Percentiles rank a stretch among this genome's conserved stretches.
Conservation (phyloP, 352 stramenopile species). For the Phytophthora boehmeriae region DNA sequence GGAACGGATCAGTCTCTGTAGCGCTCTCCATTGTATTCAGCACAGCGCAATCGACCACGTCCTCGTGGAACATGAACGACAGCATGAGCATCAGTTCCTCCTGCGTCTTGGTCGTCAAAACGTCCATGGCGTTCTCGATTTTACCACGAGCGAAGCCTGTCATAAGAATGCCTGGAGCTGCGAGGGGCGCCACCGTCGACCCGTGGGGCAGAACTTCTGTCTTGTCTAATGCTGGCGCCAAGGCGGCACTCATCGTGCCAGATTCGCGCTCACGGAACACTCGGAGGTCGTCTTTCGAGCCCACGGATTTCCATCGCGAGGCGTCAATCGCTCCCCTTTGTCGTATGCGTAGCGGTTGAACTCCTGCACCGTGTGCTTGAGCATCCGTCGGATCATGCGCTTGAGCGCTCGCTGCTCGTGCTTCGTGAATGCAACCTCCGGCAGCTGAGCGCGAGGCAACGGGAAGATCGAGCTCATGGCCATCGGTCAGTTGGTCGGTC, state of each 20-base stretch:
- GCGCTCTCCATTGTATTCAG: slow-evolving; percentile 28
- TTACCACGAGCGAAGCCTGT: slow-evolving; percentile 38
- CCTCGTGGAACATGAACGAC: slow-evolving; percentile 26
- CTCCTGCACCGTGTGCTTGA: slow-evolving; percentile 36
- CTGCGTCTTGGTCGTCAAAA: slow-evolving; percentile 33
- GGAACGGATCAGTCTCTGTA: slow-evolving; percentile 37
- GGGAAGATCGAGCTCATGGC: slow-evolving; percentile 33
- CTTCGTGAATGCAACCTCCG: slow-evolving; percentile 18
- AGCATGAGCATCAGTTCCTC: slow-evolving; percentile 43
- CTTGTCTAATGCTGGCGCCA: slow-evolving; percentile 19
- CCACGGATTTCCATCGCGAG: slow-evolving; percentile 36
- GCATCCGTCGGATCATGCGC: slow-evolving; percentile 31
- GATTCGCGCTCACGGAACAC: slow-evolving; percentile 26
- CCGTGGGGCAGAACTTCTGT: slow-evolving; percentile 4
- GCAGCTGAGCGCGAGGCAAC: slow-evolving; percentile 34
- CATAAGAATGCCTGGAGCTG: slow-evolving; percentile 29
- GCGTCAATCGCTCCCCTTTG: slow-evolving; percentile 30
- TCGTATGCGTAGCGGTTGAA: slow-evolving; percentile 35
- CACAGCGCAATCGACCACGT: slow-evolving; percentile 31
- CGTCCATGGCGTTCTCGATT: slow-evolving; percentile 54
- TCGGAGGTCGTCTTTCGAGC: slow-evolving; percentile 21
- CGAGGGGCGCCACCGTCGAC: slow-evolving; percentile 10
- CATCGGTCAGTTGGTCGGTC: not conserved
- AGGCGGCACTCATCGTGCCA: slow-evolving; percentile 12
- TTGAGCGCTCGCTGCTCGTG: slow-evolving; percentile 25